These are phyloP conservation scores for Calocybe cyanea DNA, from an alignment of 768 basidiomycete species.

Conservation along the genomic window DNA sequence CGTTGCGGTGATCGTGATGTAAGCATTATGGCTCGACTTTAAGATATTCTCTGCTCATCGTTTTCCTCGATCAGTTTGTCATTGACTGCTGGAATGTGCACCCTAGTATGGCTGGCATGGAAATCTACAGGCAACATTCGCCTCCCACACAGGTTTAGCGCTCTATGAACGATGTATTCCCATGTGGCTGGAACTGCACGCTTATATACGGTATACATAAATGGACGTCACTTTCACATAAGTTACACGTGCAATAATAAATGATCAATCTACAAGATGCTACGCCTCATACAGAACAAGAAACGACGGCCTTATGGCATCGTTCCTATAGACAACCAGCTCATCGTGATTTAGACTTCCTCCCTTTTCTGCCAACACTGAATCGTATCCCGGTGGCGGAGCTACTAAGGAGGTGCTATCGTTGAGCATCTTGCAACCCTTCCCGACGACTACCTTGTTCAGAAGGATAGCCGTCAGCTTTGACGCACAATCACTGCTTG, in stretches of 20 bases:
- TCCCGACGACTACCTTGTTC: slow-evolving; percentile 72
- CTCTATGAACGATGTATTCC: background rate
- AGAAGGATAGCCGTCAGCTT: slow-evolving; percentile 62
- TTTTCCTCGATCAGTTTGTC: slow-evolving; percentile 29
- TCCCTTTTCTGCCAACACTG: slow-evolving; percentile 66
- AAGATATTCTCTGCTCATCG: background rate
- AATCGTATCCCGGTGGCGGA: slow-evolving; percentile 63
- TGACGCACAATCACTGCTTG: slow-evolving; percentile 52
- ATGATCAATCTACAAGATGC: too few species aligned
- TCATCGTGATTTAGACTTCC: slow-evolving; percentile 70
- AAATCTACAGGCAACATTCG: slow-evolving; percentile 33
- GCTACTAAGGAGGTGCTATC: slow-evolving; percentile 52
- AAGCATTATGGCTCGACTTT: slow-evolving; percentile 15
- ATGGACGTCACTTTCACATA: too few species aligned
- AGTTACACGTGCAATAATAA: too few species aligned
- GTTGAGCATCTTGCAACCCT: slow-evolving; percentile 60
- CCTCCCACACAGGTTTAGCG: background rate
- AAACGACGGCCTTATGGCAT: slow-evolving; percentile 70
- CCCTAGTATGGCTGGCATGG: slow-evolving; percentile 50
- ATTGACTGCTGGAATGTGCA: slow-evolving; percentile 45
- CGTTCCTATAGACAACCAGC: slow-evolving; percentile 64
- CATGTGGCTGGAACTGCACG: background rate
- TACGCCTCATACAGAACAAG: slow-evolving; percentile 64
- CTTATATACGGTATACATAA: background rate
- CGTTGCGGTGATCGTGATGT: slow-evolving; percentile 55